Evolutionary conservation across 768 basidiomycete genomes (phyloP).

Genomic region (Rossbeevera mucosa): DNA sequence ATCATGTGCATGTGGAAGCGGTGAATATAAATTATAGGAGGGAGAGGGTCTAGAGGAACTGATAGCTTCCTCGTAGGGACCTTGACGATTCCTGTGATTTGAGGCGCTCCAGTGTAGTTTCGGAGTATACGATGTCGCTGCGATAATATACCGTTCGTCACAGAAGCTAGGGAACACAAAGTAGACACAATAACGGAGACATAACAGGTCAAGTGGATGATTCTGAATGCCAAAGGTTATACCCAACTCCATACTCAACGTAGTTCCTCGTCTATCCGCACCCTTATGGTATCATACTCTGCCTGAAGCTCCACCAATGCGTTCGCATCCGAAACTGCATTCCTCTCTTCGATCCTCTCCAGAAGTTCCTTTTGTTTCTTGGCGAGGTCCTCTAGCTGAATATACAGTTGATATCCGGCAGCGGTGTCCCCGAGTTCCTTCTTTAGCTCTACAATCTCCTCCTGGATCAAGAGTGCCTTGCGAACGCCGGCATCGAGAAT

Average conservation of each 20-base stretch:
- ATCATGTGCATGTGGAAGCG: conserved; percentile 72
- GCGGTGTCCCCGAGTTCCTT: neutral
- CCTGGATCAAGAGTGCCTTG: neutral
- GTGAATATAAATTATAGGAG: conserved; percentile 21
- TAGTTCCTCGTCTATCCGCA: neutral
- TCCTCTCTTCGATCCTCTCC: neutral
- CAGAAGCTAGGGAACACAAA: no score
- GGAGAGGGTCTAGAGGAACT: conserved; percentile 37
- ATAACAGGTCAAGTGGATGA: neutral
- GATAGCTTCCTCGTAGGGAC: conserved; percentile 37
- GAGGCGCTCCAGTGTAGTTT: neutral
- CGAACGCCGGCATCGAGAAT: conserved; percentile 9
- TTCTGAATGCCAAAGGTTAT: neutral
- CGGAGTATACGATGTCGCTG: neutral
- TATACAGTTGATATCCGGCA: neutral
- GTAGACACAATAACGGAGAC: neutral
- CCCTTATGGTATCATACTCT: neutral
- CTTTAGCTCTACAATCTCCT: conserved; percentile 1
- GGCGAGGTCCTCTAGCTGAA: neutral
- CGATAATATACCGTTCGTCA: neutral
- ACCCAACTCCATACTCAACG: neutral
- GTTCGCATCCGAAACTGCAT: neutral
- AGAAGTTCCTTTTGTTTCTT: neutral
- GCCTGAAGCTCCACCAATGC: neutral
- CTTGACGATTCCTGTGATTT: neutral